phyloP scores from a whole-genome alignment of 2,329 filamentous ascomycete genomes.

The Epichloe hybrida region DNA sequence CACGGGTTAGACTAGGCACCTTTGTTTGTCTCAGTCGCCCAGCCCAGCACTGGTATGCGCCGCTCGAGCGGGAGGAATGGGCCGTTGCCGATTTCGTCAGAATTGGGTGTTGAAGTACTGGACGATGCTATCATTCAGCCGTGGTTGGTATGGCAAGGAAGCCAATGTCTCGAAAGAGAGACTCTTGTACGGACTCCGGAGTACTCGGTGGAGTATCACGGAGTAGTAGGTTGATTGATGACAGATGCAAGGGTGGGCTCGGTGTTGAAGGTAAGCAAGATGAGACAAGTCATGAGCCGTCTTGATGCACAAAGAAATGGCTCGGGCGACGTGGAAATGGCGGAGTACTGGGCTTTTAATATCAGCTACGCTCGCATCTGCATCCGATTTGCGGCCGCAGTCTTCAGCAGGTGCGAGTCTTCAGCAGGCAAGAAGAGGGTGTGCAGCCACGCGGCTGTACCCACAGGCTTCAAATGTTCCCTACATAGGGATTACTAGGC shows the following conservation, averaged over 20 bases:
- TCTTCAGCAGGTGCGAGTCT: no score
- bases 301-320: neutral
- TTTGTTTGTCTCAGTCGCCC: neutral
- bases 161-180: slow-evolving; percentile 1
- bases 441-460: no score
- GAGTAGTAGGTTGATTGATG: neutral
- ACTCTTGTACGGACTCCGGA: neutral
- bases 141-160: neutral
- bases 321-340: neutral
- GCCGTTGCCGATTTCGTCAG: neutral
- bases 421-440: no score
- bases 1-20: neutral
- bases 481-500: no score
- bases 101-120: neutral
- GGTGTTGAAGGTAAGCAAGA: neutral
- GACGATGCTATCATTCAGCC: neutral
- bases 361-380: no score
- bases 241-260: neutral
- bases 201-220: no score
- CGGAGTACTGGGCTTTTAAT: no score
- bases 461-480: no score
- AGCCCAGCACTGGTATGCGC: slow-evolving; percentile 4
- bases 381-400: no score
- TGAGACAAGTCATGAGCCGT: no score
- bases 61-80: neutral